phyloP scores from a whole-genome alignment of 352 stramenopile genomes.

The Phytophthora melonis region DNA sequence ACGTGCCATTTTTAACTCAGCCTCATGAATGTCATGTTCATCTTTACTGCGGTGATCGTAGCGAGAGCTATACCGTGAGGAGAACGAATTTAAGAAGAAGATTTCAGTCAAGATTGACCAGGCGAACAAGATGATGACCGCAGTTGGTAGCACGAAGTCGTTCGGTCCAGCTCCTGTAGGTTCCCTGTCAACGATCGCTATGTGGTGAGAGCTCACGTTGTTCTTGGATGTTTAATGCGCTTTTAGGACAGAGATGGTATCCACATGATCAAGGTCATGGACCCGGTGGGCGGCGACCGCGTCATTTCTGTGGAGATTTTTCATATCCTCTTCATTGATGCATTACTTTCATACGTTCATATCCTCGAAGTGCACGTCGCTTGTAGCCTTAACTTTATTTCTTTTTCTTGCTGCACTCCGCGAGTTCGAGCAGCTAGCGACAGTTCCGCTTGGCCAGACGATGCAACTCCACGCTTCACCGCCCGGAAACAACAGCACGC shows the following conservation, averaged over 20 bases:
- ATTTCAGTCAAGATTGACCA: conserved; percentile 83
- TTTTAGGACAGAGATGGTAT: conserved; percentile 67
- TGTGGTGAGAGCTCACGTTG: background rate
- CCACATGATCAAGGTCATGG: conserved; percentile 73
- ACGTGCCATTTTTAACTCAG: conserved; percentile 8
- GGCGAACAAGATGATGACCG: conserved; percentile 78
- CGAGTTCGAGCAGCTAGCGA: conserved; percentile 79
- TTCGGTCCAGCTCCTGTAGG: conserved; percentile 61
- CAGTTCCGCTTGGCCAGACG: conserved; percentile 63
- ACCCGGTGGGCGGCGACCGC: conserved; percentile 50
- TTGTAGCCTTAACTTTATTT: conserved; percentile 51
- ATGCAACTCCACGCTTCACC: conserved; percentile 29
- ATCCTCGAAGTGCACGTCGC: background rate
- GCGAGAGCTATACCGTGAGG: conserved; percentile 67
- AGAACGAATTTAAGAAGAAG: conserved; percentile 77
- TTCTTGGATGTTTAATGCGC: background rate
- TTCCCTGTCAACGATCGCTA: background rate
- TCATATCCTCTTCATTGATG: conserved; percentile 59
- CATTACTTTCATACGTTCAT: background rate
- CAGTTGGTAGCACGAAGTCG: conserved; percentile 50
- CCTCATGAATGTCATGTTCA: background rate
- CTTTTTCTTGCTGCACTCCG: conserved; percentile 49
- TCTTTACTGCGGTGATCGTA: conserved; percentile 17
- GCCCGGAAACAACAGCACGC: background rate
- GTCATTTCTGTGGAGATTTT: conserved; percentile 78